A percentile compares a stretch with the other conserved stretches of the same genome.
phyloP scores from a whole-genome alignment of 371 early-diverging fungal genomes.

The Zancudomyces culisetae region DNA sequence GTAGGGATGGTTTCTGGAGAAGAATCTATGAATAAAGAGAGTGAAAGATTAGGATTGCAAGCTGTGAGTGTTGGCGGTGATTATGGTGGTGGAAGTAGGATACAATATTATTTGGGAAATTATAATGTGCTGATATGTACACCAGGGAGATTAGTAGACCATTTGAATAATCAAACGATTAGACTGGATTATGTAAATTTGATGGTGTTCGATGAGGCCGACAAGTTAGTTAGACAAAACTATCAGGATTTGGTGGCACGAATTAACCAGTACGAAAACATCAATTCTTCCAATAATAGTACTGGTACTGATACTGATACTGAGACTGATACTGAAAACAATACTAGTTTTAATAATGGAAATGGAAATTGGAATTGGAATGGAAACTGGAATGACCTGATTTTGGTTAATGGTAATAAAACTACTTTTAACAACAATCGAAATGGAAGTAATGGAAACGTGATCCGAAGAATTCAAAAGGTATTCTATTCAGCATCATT shows the following conservation, averaged over 20 bases:
- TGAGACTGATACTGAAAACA: not conserved
- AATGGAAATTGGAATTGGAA: not conserved
- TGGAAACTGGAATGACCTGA: not conserved
- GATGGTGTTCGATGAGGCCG: slow-evolving; percentile 82
- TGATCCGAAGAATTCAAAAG: slow-evolving; percentile 60
- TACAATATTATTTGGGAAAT: slow-evolving; percentile 3
- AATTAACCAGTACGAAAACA: too few species aligned
- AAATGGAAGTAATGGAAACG: too few species aligned
- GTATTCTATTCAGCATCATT: slow-evolving; percentile 85
- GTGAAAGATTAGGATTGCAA: slow-evolving; percentile 12
- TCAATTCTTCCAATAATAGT: slow-evolving; percentile 48
- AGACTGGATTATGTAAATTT: not conserved
- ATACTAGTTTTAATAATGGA: too few species aligned
- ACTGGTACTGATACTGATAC: not conserved
- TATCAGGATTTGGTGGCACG: slow-evolving; percentile 91
- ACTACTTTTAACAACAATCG: slow-evolving; percentile 75
- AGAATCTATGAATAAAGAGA: slow-evolving; percentile 58
- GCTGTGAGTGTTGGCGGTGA: not conserved
- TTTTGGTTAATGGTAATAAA: slow-evolving; percentile 17
- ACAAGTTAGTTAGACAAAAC: slow-evolving; percentile 73
- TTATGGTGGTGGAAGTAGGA: not conserved
- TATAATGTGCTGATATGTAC: slow-evolving; percentile 89
- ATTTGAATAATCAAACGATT: slow-evolving; percentile 22
- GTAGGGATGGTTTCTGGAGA: slow-evolving; percentile 56
- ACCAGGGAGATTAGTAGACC: slow-evolving; percentile 89